Percentiles rank a stretch among this genome's conserved stretches.
These are phyloP conservation scores for Fusarium sp. DNA, from an alignment of 2,329 filamentous ascomycete species.

Conservation along the genomic window DNA sequence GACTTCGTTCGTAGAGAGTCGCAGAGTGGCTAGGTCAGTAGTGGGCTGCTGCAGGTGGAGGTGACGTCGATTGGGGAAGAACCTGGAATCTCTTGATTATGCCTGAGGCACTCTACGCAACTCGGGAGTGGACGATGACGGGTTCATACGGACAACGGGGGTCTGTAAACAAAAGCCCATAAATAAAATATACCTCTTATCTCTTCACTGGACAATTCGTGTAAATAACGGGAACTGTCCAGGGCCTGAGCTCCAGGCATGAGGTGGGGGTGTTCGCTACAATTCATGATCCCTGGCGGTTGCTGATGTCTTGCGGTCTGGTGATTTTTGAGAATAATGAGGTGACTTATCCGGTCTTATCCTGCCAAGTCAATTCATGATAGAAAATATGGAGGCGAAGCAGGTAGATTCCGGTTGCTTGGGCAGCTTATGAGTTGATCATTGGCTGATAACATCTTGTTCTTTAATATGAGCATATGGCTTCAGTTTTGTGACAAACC, in stretches of 20 bases:
- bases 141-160: not conserved
- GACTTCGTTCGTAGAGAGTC: not conserved
- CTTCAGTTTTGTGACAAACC: not conserved
- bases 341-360: constrained; percentile 34
- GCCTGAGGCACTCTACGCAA: constrained; percentile 25
- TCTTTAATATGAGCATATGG: constrained; percentile 7
- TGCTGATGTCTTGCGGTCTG: constrained; percentile 35
- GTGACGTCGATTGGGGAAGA: constrained; percentile 9
- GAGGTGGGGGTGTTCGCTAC: constrained; percentile 6
- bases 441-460: not conserved
- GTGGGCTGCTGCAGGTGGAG: constrained; percentile 1
- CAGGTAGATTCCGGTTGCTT: not conserved
- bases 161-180: not conserved
- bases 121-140: constrained; percentile 1
- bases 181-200: not conserved
- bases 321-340: constrained; percentile 46
- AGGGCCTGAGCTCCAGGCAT: constrained; percentile 1
- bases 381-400: constrained; percentile 4
- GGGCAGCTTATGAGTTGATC: not conserved
- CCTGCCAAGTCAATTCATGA: constrained; percentile 1
- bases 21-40: too few relatives aligned
- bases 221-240: not conserved
- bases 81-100: not conserved
- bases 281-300: not conserved
- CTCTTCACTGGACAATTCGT: constrained; percentile 1